A percentile compares a stretch with the other conserved stretches of the same genome.
These are phyloP conservation scores for Ambispora gerdemannii DNA, from an alignment of 192 early-diverging fungal genomes.

Conservation along the genomic window DNA sequence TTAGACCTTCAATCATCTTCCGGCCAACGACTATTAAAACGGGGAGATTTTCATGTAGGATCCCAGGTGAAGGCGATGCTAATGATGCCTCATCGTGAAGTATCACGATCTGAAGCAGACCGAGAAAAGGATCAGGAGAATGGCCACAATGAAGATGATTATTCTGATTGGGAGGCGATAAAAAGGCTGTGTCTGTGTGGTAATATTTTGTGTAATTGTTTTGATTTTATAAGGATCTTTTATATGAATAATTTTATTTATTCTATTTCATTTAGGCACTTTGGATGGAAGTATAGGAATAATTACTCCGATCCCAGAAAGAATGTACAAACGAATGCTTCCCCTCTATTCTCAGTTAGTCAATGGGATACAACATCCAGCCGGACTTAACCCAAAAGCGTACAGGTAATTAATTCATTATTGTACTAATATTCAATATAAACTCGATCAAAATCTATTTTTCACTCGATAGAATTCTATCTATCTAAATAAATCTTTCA, in stretches of 20 bases:
- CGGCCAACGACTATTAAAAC: slow-evolving; percentile 84
- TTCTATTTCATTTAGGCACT: slow-evolving; percentile 48
- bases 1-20: slow-evolving; percentile 82
- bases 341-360: slow-evolving; percentile 83
- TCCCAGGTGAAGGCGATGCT: slow-evolving; percentile 68
- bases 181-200: slow-evolving; percentile 49
- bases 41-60: slow-evolving; percentile 86
- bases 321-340: slow-evolving; percentile 85
- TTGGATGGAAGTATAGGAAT: slow-evolving; percentile 66
- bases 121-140: background rate
- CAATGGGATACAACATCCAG: slow-evolving; percentile 73
- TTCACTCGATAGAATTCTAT: background rate
- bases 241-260: slow-evolving; percentile 23
- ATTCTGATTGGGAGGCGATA: background rate
- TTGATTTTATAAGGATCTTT: background rate
- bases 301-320: slow-evolving; percentile 82
- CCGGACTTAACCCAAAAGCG: slow-evolving; percentile 90
- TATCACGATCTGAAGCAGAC: background rate
- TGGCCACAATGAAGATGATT: background rate
- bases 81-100: slow-evolving; percentile 48
- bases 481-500: slow-evolving; percentile 32
- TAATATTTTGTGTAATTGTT: slow-evolving; percentile 17
- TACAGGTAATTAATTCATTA: slow-evolving; percentile 53
- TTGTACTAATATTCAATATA: background rate
- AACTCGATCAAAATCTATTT: background rate